Base-by-base conservation (phyloP, 129 eudicot genomes). In the Arctium minus region DNA sequence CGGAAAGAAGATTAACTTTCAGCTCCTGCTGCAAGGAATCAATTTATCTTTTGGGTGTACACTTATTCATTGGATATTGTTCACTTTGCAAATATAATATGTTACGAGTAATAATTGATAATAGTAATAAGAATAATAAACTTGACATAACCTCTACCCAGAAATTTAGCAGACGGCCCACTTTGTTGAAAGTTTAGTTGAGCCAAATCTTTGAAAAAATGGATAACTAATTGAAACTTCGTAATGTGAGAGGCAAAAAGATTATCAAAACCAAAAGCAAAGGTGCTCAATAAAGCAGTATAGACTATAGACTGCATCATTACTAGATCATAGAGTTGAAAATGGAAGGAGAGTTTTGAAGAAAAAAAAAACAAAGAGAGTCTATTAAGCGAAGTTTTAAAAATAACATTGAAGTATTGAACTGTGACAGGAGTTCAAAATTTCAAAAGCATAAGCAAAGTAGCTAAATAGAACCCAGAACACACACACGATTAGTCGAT, bases 1-100 rank as follows among this genome's bases (percentile, higher is more conserved):
- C 37, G 5, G 42, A 79, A 69, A 62, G 30, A 56, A 83, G 72
- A 35, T 42, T 60, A 60, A 60, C 68, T 60, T 60, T 83, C 40
- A 31, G 37, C 17, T 71, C 35, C 15, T 39, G 37, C 73, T 42
- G 36, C 64, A 79, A 78, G 18, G 22, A 12, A 75, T 44, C 37
- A 60, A 60, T 60, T n/a, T 60, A 50, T 50, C 62, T 3, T 22
- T 13, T 50, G 62, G 18, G 62, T 13, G 62, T 13, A 50, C 62
- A 50, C 62, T 50, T 50, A n/a, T 5, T 5, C 68, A n/a, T 60
- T 60, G 68, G 27, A 60, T 60, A 60, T 17, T 60, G 29, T 60
- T 60, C 68, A 60, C 30, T 60, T 60, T n/a, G 29, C 68, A 60
- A 60, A 60, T 60, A 17, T 60, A 17, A 5, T 60, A n/a, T 60